phyloP scores from a whole-genome alignment of 768 basidiomycete species.

The Arthromyces matolae region DNA sequence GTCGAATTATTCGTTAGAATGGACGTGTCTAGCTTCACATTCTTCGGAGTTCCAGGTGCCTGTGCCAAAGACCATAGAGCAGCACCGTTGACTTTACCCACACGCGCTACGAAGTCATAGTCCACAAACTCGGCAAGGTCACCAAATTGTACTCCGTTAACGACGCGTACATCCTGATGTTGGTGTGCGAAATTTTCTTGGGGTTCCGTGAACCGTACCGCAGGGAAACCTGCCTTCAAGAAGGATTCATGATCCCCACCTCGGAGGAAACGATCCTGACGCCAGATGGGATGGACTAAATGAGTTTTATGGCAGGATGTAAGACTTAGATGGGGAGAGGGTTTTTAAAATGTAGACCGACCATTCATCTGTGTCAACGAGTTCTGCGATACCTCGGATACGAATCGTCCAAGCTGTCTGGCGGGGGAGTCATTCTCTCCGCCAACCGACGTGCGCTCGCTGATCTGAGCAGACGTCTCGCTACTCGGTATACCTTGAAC shows the following conservation, averaged over 20 bases:
- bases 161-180: slow-evolving; percentile 52
- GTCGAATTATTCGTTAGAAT: no score
- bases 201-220: slow-evolving; percentile 54
- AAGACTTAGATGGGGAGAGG: neutral
- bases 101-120: slow-evolving; percentile 48
- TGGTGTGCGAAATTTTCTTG: slow-evolving; percentile 56
- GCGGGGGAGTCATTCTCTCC: slow-evolving; percentile 54
- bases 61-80: slow-evolving; percentile 53
- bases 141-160: slow-evolving; percentile 50
- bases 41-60: slow-evolving; percentile 51
- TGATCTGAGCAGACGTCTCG: slow-evolving; percentile 34
- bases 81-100: slow-evolving; percentile 49
- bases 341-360: slow-evolving; percentile 19
- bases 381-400: slow-evolving; percentile 49
- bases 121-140: slow-evolving; percentile 53
- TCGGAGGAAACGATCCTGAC: slow-evolving; percentile 51
- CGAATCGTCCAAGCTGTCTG: slow-evolving; percentile 48
- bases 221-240: slow-evolving; percentile 47
- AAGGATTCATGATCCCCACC: slow-evolving; percentile 55
- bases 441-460: slow-evolving; percentile 36
- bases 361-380: slow-evolving; percentile 46
- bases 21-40: slow-evolving; percentile 42
- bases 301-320: neutral
- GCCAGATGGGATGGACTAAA: slow-evolving; percentile 47
- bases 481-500: slow-evolving; percentile 46